phyloP scores from a whole-genome alignment of 2,329 filamentous ascomycete genomes.

The Fusarium stilboides region DNA sequence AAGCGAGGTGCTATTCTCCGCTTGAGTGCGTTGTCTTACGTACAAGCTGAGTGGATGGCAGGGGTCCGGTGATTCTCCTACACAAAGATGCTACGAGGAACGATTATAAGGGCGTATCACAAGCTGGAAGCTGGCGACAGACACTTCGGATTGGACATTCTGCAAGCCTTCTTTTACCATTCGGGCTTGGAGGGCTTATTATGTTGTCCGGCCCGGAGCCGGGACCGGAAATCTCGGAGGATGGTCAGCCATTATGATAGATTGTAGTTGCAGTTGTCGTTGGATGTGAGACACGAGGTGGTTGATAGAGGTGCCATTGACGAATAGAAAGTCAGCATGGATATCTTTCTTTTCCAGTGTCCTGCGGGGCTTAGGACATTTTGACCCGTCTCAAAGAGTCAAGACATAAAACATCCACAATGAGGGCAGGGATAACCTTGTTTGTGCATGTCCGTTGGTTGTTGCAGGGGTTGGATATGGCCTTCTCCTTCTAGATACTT shows the following conservation, averaged over 20 bases:
- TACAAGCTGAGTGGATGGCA: slow-evolving; percentile 18
- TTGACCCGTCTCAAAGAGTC: neutral
- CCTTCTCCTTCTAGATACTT: slow-evolving; percentile 28
- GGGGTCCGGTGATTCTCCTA: slow-evolving; percentile 22
- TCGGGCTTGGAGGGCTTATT: neutral
- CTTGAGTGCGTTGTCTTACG: slow-evolving; percentile 39
- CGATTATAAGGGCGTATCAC: too few species aligned
- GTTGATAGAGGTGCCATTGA: slow-evolving; percentile 30
- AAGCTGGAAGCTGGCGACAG: too few species aligned
- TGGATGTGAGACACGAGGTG: slow-evolving; percentile 9
- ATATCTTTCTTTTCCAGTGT: neutral
- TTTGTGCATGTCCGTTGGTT: neutral
- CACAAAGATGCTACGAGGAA: slow-evolving; percentile 3
- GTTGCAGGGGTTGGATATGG: slow-evolving; percentile 7
- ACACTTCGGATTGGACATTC: neutral
- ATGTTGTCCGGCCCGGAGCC: slow-evolving; percentile 28
- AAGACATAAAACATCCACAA: slow-evolving; percentile 21
- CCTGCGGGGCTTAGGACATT: slow-evolving; percentile 28
- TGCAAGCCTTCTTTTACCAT: neutral
- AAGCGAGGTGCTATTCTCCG: slow-evolving; percentile 28
- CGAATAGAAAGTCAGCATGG: slow-evolving; percentile 26
- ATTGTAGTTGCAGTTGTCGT: neutral
- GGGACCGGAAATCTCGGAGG: slow-evolving; percentile 18
- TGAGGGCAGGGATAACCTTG: slow-evolving; percentile 2
- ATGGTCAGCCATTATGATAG: neutral